Evolutionary conservation across 169 alveolate species (phyloP), one percentile per base, ranked within the genome.

Genomic region (Cryptosporidium sp.): DNA sequence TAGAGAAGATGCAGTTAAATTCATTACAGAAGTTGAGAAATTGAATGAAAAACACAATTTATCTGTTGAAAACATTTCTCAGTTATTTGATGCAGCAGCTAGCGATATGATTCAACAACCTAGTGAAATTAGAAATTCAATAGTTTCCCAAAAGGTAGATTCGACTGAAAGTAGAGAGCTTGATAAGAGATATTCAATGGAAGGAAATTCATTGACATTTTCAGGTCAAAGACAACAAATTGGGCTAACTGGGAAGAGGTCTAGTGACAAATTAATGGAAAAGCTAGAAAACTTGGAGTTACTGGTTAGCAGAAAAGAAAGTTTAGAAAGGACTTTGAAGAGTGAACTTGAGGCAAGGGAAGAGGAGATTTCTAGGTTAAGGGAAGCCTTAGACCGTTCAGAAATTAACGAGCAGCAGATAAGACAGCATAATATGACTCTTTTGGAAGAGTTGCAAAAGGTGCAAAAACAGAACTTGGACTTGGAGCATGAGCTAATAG

Each of bases 401-500:
- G 89, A 80, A 52, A 31, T 62, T 4, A 65, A 80, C 14, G 89
- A 80, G 26, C 80, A 42, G 33, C 80, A 80, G 52, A 26, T 44
- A 14, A 12, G 80, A 21, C 75, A 80, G 14, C 62, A 80, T 23
- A 80, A 80, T 29, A 80, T 62, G 65, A 33, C 48, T 62, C 60
- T 80, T 29, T 7, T 80, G 75, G 80, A 80, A 23, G 75, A 80
- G 48, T 3, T 80, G 62, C 80, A 80, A 7, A 60, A 80, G 10
- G 51, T 65, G 2, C 89, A 80, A 31, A 37, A 23, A 37, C 73
- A 65, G 21, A 62, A 65, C 23, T 12, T 80, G 14, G 52, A 80
- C 44, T 23, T 60, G 23, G 89, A 80, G 37, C 72, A 80, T 62
- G 89, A 80, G 37, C 53, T 80, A n/a, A 42, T 62, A 42, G 89